These are phyloP conservation scores for Collybiopsis confluens DNA, from an alignment of 768 basidiomycete genomes.

Conservation along the genomic window DNA sequence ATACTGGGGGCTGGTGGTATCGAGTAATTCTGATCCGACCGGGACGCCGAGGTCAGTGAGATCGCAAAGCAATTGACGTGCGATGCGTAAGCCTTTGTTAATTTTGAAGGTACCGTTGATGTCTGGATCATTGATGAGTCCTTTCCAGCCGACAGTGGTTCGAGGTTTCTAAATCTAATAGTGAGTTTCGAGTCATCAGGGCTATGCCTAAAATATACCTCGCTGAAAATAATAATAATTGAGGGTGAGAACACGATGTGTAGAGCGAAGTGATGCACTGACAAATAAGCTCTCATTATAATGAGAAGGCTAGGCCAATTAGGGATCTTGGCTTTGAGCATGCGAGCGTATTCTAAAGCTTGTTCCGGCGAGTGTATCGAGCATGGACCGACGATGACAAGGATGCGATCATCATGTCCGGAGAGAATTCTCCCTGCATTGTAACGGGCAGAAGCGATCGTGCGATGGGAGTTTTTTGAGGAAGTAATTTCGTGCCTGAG, in stretches of 20 bases:
- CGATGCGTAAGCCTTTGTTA: slow-evolving; percentile 91
- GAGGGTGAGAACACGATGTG: slow-evolving; percentile 6
- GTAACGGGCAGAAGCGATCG: slow-evolving; percentile 78
- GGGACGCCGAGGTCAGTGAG: slow-evolving; percentile 87
- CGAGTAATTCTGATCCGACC: slow-evolving; percentile 91
- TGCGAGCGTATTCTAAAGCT: slow-evolving; percentile 77
- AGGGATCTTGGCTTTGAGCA: slow-evolving; percentile 63
- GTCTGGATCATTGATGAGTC: slow-evolving; percentile 85
- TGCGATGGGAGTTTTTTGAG: slow-evolving; percentile 57
- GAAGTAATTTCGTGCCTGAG: slow-evolving; percentile 84
- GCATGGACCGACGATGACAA: slow-evolving; percentile 95
- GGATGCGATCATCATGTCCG: slow-evolving; percentile 78
- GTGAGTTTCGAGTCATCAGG: not conserved
- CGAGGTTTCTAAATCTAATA: slow-evolving; percentile 71
- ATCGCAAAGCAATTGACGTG: slow-evolving; percentile 86
- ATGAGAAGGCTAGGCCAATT: slow-evolving; percentile 77
- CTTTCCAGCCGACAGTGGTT: slow-evolving; percentile 98
- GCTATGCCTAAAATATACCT: slow-evolving; percentile 18
- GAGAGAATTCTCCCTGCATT: slow-evolving; percentile 74
- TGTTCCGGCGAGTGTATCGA: slow-evolving; percentile 89
- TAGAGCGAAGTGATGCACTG: slow-evolving; percentile 29
- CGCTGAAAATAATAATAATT: slow-evolving; percentile 22
- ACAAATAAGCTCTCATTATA: slow-evolving; percentile 98
- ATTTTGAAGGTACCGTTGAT: slow-evolving; percentile 94
- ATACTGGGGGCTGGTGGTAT: slow-evolving; percentile 80